Conservation (phyloP, 2,329 filamentous ascomycete genomes). For the Claviceps fusiformis region DNA sequence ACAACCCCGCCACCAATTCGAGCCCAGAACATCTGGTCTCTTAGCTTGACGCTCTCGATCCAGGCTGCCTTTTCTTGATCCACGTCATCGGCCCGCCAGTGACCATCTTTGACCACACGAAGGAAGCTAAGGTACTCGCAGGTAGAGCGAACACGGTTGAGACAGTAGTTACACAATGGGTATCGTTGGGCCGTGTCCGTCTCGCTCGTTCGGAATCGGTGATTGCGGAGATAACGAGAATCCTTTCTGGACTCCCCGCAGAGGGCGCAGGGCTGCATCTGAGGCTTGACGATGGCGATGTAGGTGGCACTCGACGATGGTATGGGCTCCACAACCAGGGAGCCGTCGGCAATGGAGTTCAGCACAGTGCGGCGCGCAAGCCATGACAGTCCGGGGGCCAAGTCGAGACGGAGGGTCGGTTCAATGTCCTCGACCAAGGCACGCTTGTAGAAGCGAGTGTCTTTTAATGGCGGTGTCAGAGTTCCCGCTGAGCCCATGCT, state of each 20-base stretch:
- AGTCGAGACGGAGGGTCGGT: conserved; percentile 78
- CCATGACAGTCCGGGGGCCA: conserved; percentile 86
- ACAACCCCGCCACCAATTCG: conserved; percentile 84
- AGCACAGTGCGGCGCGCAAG: conserved; percentile 76
- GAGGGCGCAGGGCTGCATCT: conserved; percentile 61
- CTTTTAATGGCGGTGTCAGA: conserved; percentile 55
- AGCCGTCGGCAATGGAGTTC: conserved; percentile 70
- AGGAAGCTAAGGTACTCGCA: conserved; percentile 91
- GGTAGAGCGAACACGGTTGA: conserved; percentile 68
- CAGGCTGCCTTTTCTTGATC: conserved; percentile 80
- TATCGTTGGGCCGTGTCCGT: conserved; percentile 78
- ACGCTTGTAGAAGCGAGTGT: conserved; percentile 89
- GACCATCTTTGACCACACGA: conserved; percentile 80
- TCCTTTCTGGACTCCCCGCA: conserved; percentile 75
- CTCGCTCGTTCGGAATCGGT: conserved; percentile 82
- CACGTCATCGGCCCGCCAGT: conserved; percentile 72
- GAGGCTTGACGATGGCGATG: conserved; percentile 34
- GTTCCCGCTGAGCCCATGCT: conserved; percentile 29
- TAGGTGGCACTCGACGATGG: conserved; percentile 47
- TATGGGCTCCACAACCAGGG: conserved; percentile 79
- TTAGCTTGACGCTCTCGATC: conserved; percentile 82
- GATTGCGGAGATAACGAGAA: conserved; percentile 58
- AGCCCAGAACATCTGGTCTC: conserved; percentile 96
- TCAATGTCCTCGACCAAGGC: conserved; percentile 83
- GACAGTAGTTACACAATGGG: conserved; percentile 78